Evolutionary conservation across 176 grass and related monocot species (phyloP).

Genomic region (Ensete ventricosum): DNA sequence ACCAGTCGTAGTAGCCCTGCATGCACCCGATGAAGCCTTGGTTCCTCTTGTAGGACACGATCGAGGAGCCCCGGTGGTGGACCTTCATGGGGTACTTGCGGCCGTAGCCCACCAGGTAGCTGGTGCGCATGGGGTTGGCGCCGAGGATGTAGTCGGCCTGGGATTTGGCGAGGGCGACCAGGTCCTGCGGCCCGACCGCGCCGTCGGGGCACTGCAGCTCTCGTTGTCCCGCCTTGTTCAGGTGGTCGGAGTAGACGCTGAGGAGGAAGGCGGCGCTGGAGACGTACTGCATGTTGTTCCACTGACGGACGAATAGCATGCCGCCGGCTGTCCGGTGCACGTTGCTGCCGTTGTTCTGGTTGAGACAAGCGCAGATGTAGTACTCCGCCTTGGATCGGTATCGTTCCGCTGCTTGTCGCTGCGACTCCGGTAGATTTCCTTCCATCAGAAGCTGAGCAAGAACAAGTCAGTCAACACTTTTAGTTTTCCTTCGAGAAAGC

Average conservation of each 20-base stretch:
- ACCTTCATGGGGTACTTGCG: not conserved
- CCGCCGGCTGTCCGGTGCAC: slow-evolving; percentile 4
- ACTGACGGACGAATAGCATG: slow-evolving; percentile 13
- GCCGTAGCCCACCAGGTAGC: slow-evolving; percentile 6
- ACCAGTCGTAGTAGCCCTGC: slow-evolving; percentile 14
- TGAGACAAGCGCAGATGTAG: slow-evolving; percentile 2
- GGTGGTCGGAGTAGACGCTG: not conserved
- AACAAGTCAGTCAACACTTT: not conserved
- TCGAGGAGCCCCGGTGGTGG: not conserved
- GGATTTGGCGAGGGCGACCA: not conserved
- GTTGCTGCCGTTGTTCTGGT: slow-evolving; percentile 3
- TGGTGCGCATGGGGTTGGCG: not conserved
- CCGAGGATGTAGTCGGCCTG: slow-evolving; percentile 5
- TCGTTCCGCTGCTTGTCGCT: not conserved
- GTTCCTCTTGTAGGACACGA: slow-evolving; percentile 8
- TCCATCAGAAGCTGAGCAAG: not conserved
- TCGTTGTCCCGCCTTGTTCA: not conserved
- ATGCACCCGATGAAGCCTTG: slow-evolving; percentile 6
- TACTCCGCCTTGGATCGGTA: slow-evolving; percentile 6
- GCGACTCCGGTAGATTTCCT: not conserved
- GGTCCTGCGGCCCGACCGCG: not conserved
- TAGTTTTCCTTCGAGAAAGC: too few species aligned
- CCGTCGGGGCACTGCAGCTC: not conserved
- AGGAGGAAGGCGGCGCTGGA: slow-evolving; percentile 13
- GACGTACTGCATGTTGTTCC: slow-evolving; percentile 20